Conservation (phyloP, 2,329 filamentous ascomycete species). For the Colletotrichum sp. region DNA sequence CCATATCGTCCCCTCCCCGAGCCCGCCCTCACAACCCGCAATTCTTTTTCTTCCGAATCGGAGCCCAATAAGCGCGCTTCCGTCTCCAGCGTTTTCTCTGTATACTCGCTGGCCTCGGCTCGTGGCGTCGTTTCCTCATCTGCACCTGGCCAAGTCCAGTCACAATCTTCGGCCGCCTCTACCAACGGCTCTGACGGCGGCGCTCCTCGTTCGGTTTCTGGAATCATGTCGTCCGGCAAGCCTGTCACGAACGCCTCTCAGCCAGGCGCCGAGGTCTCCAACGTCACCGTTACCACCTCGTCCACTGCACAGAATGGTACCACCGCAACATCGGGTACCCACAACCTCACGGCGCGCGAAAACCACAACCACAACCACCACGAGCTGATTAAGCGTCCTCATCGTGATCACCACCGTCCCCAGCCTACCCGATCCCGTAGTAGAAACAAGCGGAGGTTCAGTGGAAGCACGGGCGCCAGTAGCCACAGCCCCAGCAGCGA, state of each 20-base stretch:
- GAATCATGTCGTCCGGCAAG: constrained; percentile 52
- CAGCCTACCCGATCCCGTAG: constrained; percentile 68
- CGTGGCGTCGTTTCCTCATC: constrained; percentile 58
- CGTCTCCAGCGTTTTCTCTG: constrained; percentile 75
- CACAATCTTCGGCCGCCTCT: constrained; percentile 55
- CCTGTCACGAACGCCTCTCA: constrained; percentile 41
- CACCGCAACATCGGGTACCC: constrained; percentile 42
- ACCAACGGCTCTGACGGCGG: constrained; percentile 56
- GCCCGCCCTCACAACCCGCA: constrained; percentile 46
- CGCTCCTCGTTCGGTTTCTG: constrained; percentile 46
- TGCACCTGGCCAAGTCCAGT: constrained; percentile 50
- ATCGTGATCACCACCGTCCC: constrained; percentile 36
- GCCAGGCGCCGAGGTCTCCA: constrained; percentile 56
- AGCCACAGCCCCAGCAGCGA: constrained; percentile 82
- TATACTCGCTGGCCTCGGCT: constrained; percentile 72
- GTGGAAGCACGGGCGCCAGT: constrained; percentile 80
- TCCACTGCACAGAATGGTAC: constrained; percentile 40
- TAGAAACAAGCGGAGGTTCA: constrained; percentile 75
- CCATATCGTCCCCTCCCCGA: constrained; percentile 50
- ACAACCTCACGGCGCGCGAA: constrained; percentile 52
- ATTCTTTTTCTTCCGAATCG: constrained; percentile 55
- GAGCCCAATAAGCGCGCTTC: constrained; percentile 69
- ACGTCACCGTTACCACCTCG: constrained; percentile 59
- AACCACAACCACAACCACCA: constrained; percentile 30
- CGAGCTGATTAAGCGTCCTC: constrained; percentile 44